A percentile compares a stretch with the other conserved stretches of the same genome.
These are phyloP conservation scores for Chaetomiaceae sp. DNA, from an alignment of 2,329 filamentous ascomycete genomes.

Conservation along the genomic window DNA sequence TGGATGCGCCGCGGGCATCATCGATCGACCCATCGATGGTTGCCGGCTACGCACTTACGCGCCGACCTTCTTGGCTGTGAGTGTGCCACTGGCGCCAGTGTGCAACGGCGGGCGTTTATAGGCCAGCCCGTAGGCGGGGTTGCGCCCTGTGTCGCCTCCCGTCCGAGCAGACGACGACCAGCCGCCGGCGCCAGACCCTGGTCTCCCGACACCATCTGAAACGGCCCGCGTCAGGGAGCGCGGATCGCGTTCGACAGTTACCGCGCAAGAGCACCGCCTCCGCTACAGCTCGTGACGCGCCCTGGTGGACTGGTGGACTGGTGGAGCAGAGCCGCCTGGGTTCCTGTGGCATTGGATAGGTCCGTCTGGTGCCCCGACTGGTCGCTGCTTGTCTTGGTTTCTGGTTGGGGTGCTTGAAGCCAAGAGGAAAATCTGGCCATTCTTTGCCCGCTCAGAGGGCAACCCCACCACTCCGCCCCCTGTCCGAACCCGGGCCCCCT, in stretches of 20 bases:
- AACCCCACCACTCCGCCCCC: too few relatives aligned
- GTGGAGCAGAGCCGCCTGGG: slow-evolving; percentile 14
- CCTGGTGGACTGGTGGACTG: slow-evolving; percentile 15
- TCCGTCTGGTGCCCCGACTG: too few relatives aligned
- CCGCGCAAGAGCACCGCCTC: slow-evolving; percentile 11
- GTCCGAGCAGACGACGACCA: slow-evolving; percentile 5
- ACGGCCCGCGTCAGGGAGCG: slow-evolving; percentile 25
- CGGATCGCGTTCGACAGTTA: slow-evolving; percentile 20
- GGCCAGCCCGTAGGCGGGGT: too few relatives aligned
- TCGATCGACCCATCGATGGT: too few relatives aligned
- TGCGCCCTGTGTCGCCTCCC: too few relatives aligned
- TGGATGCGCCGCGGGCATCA: too few relatives aligned
- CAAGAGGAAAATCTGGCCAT: neutral
- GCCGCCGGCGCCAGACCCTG: slow-evolving; percentile 15
- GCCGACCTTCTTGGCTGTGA: too few relatives aligned
- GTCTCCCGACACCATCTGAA: slow-evolving; percentile 28
- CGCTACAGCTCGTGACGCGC: slow-evolving; percentile 14
- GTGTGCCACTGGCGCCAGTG: too few relatives aligned
- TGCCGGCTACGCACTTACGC: too few relatives aligned
- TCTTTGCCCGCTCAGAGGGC: neutral
- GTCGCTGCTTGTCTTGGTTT: neutral
- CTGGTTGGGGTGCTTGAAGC: neutral
- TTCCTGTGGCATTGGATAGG: slow-evolving; percentile 7
- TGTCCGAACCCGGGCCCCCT: neutral
- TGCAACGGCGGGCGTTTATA: neutral